Base-by-base conservation (phyloP, 345 rosid genomes). In the Orychophragmus violaceus region DNA sequence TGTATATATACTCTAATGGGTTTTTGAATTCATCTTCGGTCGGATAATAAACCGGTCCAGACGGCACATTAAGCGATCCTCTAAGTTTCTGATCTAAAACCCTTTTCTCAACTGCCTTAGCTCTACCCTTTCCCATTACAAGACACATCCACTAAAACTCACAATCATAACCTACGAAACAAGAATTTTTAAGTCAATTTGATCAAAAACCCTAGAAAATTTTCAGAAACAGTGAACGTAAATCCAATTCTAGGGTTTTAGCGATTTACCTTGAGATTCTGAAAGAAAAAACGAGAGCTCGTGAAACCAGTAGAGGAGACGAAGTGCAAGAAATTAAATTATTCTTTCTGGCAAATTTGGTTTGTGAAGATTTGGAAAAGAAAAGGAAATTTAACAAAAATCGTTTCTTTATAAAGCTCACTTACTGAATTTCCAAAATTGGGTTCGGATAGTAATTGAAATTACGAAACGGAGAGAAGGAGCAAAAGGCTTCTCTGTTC, bases 111-210 rank as follows among this genome's bases (percentile, higher is more conserved):
- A 84, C 88, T 19, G 91, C 90, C 78, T 94, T 89, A 49, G 86
- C 80, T 77, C 84, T 87, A 64, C 98, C 97, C 73, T 92, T 92
- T 48, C 95, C 97, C 98, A 92, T 92, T 69, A 61, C 68, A 52
- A 75, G 58, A 64, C 75, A 62, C 64, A 62, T 42, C 71, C 49
- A 66, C 65, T 18, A 45, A 51, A 36, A 35, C 64, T 69, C 59
- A 70, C 50, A 74, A 66, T 64, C 65, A 63, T 70, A 78, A 80
- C 54, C 81, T 74, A 77, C 39, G 62, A n/a, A 23, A 66, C 16
- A 56, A 51, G n/a, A 14, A 14, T 12, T 9, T n/a, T 16, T 6
- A 46, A 67, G 17, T 25, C 57, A 58, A 49, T 49, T 36, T 46
- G 30, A 65, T 50, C 32, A 29, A 17, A 45, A 60, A 60, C 21